Evolutionary conservation across 179 eudicot species (phyloP).

Genomic region (Silene noctiflora): DNA sequence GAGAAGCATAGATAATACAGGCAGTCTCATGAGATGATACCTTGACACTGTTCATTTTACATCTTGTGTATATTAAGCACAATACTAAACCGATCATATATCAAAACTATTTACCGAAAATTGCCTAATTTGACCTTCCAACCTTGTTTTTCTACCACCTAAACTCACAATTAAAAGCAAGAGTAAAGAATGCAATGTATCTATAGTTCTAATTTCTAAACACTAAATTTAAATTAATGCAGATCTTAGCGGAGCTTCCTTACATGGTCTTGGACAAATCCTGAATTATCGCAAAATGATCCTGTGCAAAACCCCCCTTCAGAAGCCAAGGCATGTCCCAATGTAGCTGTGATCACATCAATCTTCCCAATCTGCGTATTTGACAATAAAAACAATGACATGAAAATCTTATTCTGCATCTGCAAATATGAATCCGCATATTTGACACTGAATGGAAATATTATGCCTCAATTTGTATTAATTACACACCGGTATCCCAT

Average conservation of each 20-base stretch:
- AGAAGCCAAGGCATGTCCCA: constrained; percentile 87
- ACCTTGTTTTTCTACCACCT: no score
- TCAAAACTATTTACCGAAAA: no score
- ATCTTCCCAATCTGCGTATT: constrained; percentile 64
- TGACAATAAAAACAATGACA: background rate
- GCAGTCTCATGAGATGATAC: no score
- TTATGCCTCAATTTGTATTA: background rate
- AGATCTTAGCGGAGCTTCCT: background rate
- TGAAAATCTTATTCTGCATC: background rate
- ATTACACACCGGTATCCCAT: constrained; percentile 64
- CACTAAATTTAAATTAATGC: no score
- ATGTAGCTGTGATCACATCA: constrained; percentile 81
- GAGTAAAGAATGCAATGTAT: no score
- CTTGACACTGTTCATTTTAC: no score
- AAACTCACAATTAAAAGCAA: no score
- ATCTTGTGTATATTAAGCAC: no score
- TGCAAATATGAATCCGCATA: background rate
- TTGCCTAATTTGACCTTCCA: no score
- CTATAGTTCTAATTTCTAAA: no score
- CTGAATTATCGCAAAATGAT: background rate
- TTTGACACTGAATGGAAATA: background rate
- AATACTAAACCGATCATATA: no score
- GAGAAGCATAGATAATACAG: no score
- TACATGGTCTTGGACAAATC: constrained; percentile 1
- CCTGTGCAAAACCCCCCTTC: constrained; percentile 99